Percentiles rank a stretch among this genome's conserved stretches.
phyloP scores from a whole-genome alignment of 176 grass and related monocot genomes.

The Carex parvula region DNA sequence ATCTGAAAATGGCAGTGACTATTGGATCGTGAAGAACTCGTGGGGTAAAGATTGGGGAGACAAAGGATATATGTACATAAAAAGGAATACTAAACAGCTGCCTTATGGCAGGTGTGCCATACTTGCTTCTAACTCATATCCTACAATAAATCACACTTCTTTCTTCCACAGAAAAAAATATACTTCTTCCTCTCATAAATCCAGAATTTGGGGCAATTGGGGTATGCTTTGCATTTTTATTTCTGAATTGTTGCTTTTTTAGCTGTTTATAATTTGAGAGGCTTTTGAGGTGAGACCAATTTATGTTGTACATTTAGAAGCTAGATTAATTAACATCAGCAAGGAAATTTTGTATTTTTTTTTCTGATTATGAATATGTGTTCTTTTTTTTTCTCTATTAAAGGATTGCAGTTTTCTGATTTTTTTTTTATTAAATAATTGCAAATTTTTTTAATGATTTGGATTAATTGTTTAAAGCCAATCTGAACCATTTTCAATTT shows the following conservation, averaged over 20 bases:
- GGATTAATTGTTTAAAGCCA: too few species aligned
- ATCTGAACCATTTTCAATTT: too few species aligned
- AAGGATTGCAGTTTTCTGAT: not conserved
- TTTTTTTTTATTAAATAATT: not conserved
- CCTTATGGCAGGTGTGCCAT: constrained; percentile 36
- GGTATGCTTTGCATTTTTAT: not conserved
- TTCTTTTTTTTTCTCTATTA: not conserved
- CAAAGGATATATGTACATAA: constrained; percentile 43
- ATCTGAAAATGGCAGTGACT: constrained; percentile 26
- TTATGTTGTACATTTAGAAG: not conserved
- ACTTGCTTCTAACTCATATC: constrained; percentile 28
- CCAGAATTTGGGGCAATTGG: not conserved
- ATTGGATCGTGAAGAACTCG: constrained; percentile 50
- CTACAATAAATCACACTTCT: constrained; percentile 25
- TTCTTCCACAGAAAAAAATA: not conserved
- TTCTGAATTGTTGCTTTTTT: not conserved
- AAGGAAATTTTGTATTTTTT: not conserved
- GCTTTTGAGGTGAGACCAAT: not conserved
- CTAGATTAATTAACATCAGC: not conserved
- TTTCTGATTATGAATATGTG: not conserved
- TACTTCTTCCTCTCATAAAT: not conserved
- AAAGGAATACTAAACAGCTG: constrained; percentile 14
- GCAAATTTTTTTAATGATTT: too few species aligned
- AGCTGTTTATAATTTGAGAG: too few species aligned
- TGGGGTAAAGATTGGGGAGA: constrained; percentile 41